Percentiles rank a stretch among this genome's conserved stretches.
phyloP scores from a whole-genome alignment of 2,329 filamentous ascomycete species.

The Chrysosporium keratinophilum region DNA sequence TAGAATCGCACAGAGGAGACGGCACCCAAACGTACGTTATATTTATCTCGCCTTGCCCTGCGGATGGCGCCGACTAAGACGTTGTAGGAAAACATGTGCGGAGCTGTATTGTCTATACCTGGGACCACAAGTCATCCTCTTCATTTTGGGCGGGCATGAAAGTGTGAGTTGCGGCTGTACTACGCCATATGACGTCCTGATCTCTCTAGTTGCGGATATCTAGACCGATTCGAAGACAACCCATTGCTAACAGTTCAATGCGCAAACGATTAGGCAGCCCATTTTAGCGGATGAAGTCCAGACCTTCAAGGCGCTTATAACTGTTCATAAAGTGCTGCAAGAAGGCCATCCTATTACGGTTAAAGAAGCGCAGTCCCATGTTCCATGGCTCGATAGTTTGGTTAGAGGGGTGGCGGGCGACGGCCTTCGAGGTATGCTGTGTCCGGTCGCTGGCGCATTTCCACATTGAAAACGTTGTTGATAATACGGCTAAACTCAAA shows the following conservation, averaged over 20 bases:
- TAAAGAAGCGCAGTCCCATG: slow-evolving; percentile 78
- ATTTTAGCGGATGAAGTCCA: slow-evolving; percentile 96
- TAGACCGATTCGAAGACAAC: background rate
- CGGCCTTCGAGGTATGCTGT: slow-evolving; percentile 59
- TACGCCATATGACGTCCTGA: background rate
- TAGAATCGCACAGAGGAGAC: slow-evolving; percentile 45
- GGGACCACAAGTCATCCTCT: slow-evolving; percentile 92
- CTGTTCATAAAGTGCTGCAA: slow-evolving; percentile 92
- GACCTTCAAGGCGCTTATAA: slow-evolving; percentile 97
- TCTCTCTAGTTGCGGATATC: background rate
- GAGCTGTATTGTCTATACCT: slow-evolving; percentile 95
- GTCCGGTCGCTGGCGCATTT: background rate
- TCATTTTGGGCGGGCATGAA: slow-evolving; percentile 99
- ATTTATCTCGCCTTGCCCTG: slow-evolving; percentile 35
- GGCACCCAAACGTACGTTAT: slow-evolving; percentile 51
- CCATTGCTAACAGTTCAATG: background rate
- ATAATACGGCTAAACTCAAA: background rate
- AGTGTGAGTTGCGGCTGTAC: slow-evolving; percentile 55
- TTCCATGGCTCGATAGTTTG: slow-evolving; percentile 85
- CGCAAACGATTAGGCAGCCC: slow-evolving; percentile 57
- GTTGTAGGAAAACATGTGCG: slow-evolving; percentile 77
- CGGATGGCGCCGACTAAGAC: slow-evolving; percentile 44
- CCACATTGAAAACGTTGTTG: background rate
- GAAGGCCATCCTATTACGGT: slow-evolving; percentile 85
- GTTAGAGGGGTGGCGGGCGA: slow-evolving; percentile 73